Evolutionary conservation across 345 rosid species (phyloP), one percentile per base, ranked within the genome.

Genomic region (Ricinus communis): DNA sequence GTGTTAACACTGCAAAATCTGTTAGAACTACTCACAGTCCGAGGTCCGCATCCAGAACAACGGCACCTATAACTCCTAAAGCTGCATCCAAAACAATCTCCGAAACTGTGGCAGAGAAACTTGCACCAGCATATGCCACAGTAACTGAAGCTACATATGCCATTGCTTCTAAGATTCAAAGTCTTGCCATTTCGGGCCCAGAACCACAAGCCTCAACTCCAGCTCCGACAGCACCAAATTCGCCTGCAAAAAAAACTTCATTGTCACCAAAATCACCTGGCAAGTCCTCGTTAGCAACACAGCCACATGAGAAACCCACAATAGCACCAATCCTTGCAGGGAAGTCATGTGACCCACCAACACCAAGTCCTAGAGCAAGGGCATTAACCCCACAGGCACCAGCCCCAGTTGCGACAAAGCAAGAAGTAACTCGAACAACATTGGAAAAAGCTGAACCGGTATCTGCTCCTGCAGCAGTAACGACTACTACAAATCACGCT

Each of bases 51-150:
- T 43, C 12, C 7, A 8, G 47, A 43, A 43, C 47, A 9, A 43
- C 47, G 8, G 2, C 47, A 12, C 47, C 11, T 8, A 12, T 43
- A 43, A 3, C 47, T 8, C 12, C 12, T 1, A 43, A 43, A 9
- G 47, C 47, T 43, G 25, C 69, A 38, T 28, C 76, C 79, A 86
- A 72, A 76, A 82, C 82, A 18, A 60, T 82, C 61, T 71, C 82
- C 1, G 83, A 77, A 62, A 79, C 84, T 10, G 66, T 83, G 51
- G 72, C 78, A 4, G 84, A 82, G 75, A 86, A 54, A 61, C 82
- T 84, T 49, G 81, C 84, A 33, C 92, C 90, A 16, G 85, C 87
- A 31, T 82, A 77, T 50, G 82, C 85, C 28, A 79, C 77, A 47
- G 78, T 82, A 10, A 79, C 88, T 52, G 86, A 79, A 49, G 84